A percentile compares a stretch with the other conserved stretches of the same genome.
Evolutionary conservation across 495 filamentous ascomycete genomes (phyloP).

Genomic region (Penicillium egyptiacum): DNA sequence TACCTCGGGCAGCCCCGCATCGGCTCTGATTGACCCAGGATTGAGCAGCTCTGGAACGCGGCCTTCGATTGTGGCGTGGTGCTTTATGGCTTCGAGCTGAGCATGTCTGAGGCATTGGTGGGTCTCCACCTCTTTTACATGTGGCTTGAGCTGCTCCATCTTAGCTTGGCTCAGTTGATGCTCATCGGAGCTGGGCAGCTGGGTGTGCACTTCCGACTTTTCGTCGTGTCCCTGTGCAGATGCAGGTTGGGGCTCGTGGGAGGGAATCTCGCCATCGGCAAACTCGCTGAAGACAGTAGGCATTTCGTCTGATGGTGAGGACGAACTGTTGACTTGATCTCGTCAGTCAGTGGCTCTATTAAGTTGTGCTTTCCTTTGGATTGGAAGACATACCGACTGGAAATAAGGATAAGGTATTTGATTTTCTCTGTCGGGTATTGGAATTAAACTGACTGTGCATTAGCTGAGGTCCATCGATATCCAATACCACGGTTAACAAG

Average conservation of each 20-base stretch:
- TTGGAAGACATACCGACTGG: neutral
- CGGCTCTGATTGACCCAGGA: neutral
- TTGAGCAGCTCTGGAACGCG: neutral
- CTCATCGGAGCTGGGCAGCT: neutral
- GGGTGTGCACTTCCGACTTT: neutral
- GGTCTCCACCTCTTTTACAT: too few relatives aligned
- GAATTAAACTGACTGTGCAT: neutral
- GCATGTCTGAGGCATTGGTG: neutral
- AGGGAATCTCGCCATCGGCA: neutral
- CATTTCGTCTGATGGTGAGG: neutral
- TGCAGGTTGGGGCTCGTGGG: neutral
- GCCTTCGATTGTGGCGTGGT: neutral
- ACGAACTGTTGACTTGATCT: neutral
- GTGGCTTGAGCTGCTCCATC: too few relatives aligned
- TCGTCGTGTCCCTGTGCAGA: neutral
- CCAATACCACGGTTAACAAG: neutral
- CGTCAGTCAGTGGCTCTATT: neutral
- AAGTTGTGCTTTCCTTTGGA: neutral
- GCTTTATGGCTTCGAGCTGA: neutral
- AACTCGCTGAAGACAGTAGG: neutral
- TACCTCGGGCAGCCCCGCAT: neutral
- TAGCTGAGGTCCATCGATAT: neutral
- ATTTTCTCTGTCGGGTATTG: neutral
- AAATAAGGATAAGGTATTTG: neutral
- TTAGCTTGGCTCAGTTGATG: neutral